phyloP scores from a whole-genome alignment of 768 basidiomycete species.

The Hebeloma cylindrosporum region DNA sequence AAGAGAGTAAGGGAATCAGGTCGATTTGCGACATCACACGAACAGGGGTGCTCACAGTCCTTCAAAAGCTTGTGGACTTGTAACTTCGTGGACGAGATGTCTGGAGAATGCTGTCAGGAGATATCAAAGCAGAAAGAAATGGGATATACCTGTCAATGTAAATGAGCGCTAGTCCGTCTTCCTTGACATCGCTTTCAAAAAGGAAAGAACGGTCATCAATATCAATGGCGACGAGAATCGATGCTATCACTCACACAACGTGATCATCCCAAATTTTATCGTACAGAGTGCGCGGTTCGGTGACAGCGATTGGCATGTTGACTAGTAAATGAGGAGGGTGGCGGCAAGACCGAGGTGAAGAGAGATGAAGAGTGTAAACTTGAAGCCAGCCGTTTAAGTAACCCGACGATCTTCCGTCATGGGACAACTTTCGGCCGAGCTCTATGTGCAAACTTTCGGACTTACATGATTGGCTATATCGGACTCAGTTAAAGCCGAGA shows the following conservation, averaged over 20 bases:
- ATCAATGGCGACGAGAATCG: constrained; percentile 7
- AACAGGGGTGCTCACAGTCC: constrained; percentile 54
- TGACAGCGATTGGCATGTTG: constrained; percentile 41
- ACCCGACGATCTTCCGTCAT: constrained; percentile 13
- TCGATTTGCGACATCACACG: constrained; percentile 1
- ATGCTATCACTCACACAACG: constrained; percentile 63
- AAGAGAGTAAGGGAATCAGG: constrained; percentile 14
- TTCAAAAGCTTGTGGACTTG: constrained; percentile 92
- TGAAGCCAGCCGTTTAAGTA: constrained; percentile 17
- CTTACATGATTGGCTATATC: constrained; percentile 7
- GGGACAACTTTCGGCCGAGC: constrained; percentile 23
- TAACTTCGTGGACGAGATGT: constrained; percentile 84
- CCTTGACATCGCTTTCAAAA: constrained; percentile 58
- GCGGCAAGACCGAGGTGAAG: constrained; percentile 11
- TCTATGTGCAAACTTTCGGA: constrained; percentile 8
- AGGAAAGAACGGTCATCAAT: constrained; percentile 14
- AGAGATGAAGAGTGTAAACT: constrained; percentile 4
- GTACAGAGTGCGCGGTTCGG: constrained; percentile 83
- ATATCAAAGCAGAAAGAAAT: neutral
- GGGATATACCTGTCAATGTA: constrained; percentile 76
- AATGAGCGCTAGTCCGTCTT: constrained; percentile 76
- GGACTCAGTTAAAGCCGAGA: no score
- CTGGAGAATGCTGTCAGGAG: constrained; percentile 28
- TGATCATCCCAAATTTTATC: constrained; percentile 99
- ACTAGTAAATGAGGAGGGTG: constrained; percentile 3